Evolutionary conservation across 345 rosid genomes (phyloP).

Genomic region (Camelina laxa): DNA sequence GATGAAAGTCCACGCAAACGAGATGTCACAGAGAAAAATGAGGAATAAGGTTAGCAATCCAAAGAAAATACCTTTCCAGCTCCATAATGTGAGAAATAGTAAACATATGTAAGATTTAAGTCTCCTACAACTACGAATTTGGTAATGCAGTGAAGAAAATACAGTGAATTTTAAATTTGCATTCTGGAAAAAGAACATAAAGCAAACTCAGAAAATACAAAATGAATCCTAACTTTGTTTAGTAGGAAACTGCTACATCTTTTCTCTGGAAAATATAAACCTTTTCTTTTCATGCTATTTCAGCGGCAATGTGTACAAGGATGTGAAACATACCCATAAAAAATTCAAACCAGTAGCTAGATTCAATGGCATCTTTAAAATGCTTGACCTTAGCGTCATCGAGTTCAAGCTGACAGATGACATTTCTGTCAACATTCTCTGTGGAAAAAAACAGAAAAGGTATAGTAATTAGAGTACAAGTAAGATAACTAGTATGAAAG

Average conservation of each 20-base stretch:
- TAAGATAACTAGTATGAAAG: constrained; percentile 8
- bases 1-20: constrained; percentile 35
- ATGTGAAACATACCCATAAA: constrained; percentile 57
- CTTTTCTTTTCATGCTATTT: not conserved
- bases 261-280: not conserved
- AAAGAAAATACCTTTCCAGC: not conserved
- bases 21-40: constrained; percentile 40
- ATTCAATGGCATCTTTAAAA: constrained; percentile 89
- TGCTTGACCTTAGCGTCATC: constrained; percentile 71
- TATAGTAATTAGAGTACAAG: constrained; percentile 8
- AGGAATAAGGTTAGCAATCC: constrained; percentile 36
- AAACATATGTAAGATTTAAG: not conserved
- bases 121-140: constrained; percentile 1
- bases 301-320: constrained; percentile 3
- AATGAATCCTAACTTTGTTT: not conserved
- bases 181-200: constrained; percentile 9
- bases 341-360: constrained; percentile 91
- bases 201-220: constrained; percentile 5
- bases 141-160: not conserved
- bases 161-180: not conserved
- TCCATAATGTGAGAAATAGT: constrained; percentile 6
- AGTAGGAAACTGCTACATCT: not conserved
- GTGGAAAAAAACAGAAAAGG: constrained; percentile 22
- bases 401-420: constrained; percentile 69
- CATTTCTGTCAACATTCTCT: constrained; percentile 68